These are phyloP conservation scores for Aquanectria penicillioides DNA, from an alignment of 2,329 filamentous ascomycete species.

Conservation along the genomic window DNA sequence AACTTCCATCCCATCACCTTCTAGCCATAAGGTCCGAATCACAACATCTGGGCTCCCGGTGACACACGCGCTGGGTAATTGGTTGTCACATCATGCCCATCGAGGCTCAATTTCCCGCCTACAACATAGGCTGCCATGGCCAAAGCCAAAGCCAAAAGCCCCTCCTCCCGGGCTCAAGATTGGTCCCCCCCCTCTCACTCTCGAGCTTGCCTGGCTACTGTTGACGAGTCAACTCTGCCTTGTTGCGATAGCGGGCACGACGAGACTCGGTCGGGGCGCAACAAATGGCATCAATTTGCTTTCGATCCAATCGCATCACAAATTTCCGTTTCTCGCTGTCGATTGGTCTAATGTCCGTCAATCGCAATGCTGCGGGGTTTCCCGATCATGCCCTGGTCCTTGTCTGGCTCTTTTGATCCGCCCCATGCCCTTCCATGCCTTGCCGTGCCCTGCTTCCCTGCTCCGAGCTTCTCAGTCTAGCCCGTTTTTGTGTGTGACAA, in stretches of 20 bases:
- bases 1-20: neutral
- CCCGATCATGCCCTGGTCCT: constrained; percentile 26
- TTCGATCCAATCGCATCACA: constrained; percentile 39
- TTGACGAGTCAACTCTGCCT: constrained; percentile 10
- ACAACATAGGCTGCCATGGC: neutral
- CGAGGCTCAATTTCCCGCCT: neutral
- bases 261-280: constrained; percentile 14
- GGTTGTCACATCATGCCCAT: neutral
- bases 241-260: constrained; percentile 11
- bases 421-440: constrained; percentile 21
- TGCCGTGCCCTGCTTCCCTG: constrained; percentile 21
- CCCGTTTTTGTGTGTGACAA: constrained; percentile 26
- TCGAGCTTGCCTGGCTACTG: neutral
- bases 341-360: constrained; percentile 43
- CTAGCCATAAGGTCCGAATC: neutral
- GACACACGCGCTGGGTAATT: neutral
- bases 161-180: too few species aligned
- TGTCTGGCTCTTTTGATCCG: constrained; percentile 20
- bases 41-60: neutral
- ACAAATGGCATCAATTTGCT: constrained; percentile 34
- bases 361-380: constrained; percentile 42
- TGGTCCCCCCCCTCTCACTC: too few species aligned
- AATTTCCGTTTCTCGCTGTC: constrained; percentile 25
- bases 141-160: constrained; percentile 14
- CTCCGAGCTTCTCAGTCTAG: constrained; percentile 11